A percentile compares a stretch with the other conserved stretches of the same genome.
These are phyloP conservation scores for Fusarium sp. DNA, from an alignment of 2,329 filamentous ascomycete genomes.

Conservation along the genomic window DNA sequence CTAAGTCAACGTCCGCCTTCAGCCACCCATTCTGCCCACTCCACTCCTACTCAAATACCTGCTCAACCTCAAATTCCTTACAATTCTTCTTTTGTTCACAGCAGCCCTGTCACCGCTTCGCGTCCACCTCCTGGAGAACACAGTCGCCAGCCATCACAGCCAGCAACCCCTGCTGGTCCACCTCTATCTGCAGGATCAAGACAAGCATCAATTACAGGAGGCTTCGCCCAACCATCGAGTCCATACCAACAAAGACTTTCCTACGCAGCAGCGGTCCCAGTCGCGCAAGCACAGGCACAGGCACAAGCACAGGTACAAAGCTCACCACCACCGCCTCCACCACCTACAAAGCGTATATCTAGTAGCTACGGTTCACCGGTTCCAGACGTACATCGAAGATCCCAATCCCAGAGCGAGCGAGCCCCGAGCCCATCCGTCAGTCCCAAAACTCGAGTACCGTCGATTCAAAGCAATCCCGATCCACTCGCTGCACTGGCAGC, in stretches of 20 bases:
- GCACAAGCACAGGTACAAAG: conserved; percentile 48
- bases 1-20: conserved; percentile 68
- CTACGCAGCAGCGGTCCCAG: conserved; percentile 47
- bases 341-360: conserved; percentile 57
- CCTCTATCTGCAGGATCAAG: conserved; percentile 60
- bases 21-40: conserved; percentile 69
- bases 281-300: conserved; percentile 48
- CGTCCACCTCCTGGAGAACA: conserved; percentile 59
- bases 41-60: conserved; percentile 71
- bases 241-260: conserved; percentile 68
- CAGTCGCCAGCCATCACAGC: conserved; percentile 66
- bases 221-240: conserved; percentile 66
- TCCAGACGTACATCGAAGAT: conserved; percentile 61
- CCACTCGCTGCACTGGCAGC: conserved; percentile 48
- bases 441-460: conserved; percentile 77
- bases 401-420: conserved; percentile 70
- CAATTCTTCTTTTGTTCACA: conserved; percentile 63
- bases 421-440: conserved; percentile 81
- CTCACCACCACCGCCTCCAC: conserved; percentile 54
- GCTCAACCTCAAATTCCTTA: conserved; percentile 70
- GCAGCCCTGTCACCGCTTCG: conserved; percentile 64
- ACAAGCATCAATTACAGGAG: conserved; percentile 56
- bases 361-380: conserved; percentile 60
- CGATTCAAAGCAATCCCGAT: conserved; percentile 61
- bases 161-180: conserved; percentile 65